A percentile compares a stretch with the other conserved stretches of the same genome.
Conservation (phyloP, 2,329 filamentous ascomycete genomes). For the Raffaelea arxii region DNA sequence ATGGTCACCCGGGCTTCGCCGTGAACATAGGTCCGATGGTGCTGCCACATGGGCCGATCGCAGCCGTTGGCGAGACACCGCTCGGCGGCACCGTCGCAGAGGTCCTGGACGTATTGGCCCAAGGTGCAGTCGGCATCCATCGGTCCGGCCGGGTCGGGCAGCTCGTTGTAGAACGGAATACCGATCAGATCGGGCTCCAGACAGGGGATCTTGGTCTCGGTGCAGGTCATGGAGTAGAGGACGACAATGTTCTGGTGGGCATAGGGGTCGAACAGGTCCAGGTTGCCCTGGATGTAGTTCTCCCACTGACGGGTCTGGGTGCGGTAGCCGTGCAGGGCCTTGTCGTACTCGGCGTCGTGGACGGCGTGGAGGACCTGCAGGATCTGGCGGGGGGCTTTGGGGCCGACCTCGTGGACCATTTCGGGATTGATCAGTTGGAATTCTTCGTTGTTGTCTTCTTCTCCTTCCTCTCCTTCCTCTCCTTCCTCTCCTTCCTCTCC, state of each 20-base stretch:
- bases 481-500: too few species aligned
- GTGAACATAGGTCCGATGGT: slow-evolving; percentile 94
- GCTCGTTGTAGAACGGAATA: slow-evolving; percentile 88
- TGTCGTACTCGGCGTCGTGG: slow-evolving; percentile 94
- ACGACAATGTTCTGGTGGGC: slow-evolving; percentile 95
- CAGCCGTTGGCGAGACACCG: slow-evolving; percentile 77
- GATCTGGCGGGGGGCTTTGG: slow-evolving; percentile 73
- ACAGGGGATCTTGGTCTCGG: slow-evolving; percentile 86
- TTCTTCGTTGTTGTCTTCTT: too few species aligned
- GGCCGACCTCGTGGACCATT: slow-evolving; percentile 81
- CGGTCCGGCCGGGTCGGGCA: slow-evolving; percentile 52
- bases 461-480: too few species aligned
- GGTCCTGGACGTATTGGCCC: slow-evolving; percentile 88
- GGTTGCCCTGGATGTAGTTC: slow-evolving; percentile 79
- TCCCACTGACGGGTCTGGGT: slow-evolving; percentile 97
- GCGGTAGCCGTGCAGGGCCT: slow-evolving; percentile 84
- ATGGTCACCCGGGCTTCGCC: slow-evolving; percentile 89
- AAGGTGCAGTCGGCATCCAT: slow-evolving; percentile 83
- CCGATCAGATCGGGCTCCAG: slow-evolving; percentile 83
- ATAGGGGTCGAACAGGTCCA: slow-evolving; percentile 86
- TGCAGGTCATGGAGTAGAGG: slow-evolving; percentile 88
- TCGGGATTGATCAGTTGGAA: slow-evolving; percentile 91
- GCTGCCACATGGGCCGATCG: slow-evolving; percentile 79
- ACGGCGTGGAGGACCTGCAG: slow-evolving; percentile 91
- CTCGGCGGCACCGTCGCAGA: slow-evolving; percentile 68